Conservation (phyloP, 768 basidiomycete genomes). For the Panaeolus cyanescens region DNA sequence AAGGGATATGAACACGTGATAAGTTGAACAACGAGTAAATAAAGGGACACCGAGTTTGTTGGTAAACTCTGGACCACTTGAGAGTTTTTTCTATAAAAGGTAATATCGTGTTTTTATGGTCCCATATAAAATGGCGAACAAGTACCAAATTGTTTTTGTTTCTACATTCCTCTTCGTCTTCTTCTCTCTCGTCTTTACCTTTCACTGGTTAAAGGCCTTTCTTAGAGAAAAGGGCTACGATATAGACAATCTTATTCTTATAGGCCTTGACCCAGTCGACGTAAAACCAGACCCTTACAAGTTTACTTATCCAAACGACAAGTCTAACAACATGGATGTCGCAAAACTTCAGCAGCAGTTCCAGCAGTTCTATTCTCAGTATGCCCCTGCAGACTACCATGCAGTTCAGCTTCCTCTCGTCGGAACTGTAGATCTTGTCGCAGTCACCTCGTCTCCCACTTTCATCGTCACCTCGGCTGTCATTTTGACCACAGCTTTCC, state of each 20-base stretch:
- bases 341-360: constrained; percentile 16
- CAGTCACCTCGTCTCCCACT: constrained; percentile 43
- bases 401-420: constrained; percentile 36
- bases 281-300: neutral
- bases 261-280: constrained; percentile 46
- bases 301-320: neutral
- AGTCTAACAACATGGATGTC: constrained; percentile 4
- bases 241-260: constrained; percentile 59
- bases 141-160: constrained; percentile 56
- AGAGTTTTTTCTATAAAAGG: constrained; percentile 2
- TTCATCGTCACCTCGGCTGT: constrained; percentile 54
- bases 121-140: constrained; percentile 52
- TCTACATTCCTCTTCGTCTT: constrained; percentile 52
- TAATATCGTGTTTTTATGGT: neutral
- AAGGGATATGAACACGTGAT: constrained; percentile 11
- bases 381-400: constrained; percentile 24
- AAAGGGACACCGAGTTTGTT: neutral
- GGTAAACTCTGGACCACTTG: constrained; percentile 7
- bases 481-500: constrained; percentile 51
- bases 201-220: constrained; percentile 39
- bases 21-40: constrained; percentile 7
- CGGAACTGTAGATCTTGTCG: constrained; percentile 39
- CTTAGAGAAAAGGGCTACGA: constrained; percentile 61
- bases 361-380: constrained; percentile 18
- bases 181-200: constrained; percentile 44